Base-by-base conservation (phyloP, 2,329 filamentous ascomycete species). In the Ascochyta lentis region DNA sequence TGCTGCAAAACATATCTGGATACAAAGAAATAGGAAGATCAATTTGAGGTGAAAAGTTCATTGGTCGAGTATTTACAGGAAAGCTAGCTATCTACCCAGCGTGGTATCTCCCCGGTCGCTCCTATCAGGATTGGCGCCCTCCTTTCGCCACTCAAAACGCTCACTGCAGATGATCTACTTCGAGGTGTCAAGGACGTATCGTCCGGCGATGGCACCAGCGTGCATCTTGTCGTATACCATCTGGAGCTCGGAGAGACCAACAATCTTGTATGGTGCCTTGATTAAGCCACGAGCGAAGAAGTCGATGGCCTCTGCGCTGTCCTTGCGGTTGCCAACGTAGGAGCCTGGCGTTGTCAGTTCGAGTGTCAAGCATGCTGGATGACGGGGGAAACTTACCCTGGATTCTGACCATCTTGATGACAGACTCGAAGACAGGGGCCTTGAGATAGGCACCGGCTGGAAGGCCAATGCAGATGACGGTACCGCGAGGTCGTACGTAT, bases 281-380 rank as follows among this genome's bases (percentile, higher is more conserved):
- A 98, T 93, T 61, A 96, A 79, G 15, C 94, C 94, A 22, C 89
- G 84, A 54, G 84, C 80, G 82, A 86, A 97, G 81, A 97, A 97
- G 65, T 97, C 93, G 60, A 98, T 82, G 3, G 94, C 93, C 81
- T 98, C 94, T 49, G 88, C 85, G 1, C 88, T 89, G 75, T 98
- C 94, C 74, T 89, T 87, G 65, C 94, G 86, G 81, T 96, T 97
- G 54, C 94, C 94, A 65, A 98, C 94, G 74, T 97, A 97, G 7
- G 64, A 67, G 15, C 58, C 58, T 56, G 26, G 3, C 6, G 6
- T 16, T 23, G 3, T 38, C 19, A 12, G 27, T 47, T 31, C 15
- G 26, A 31, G 15, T 43, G 12, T 5, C 6, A 46, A 3, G 13
- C 67, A 88, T 92, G 58, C 93, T 93, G 22, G 27, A 7, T 26